Evolutionary conservation across 2,329 filamentous ascomycete species (phyloP).

Genomic region (Teratosphaeriaceae sp.): DNA sequence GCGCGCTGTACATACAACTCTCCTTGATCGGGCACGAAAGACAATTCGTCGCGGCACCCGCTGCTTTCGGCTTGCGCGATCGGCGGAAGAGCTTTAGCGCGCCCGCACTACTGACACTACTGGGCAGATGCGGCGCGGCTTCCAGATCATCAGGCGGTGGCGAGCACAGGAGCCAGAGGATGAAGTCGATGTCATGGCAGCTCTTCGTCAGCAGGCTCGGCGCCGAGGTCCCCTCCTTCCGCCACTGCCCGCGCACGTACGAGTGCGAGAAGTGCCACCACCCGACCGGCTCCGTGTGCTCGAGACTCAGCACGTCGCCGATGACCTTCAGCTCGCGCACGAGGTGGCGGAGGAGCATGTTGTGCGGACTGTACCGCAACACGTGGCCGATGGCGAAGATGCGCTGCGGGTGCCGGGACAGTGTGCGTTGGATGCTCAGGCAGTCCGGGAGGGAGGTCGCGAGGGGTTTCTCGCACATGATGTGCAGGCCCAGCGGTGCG

Average conservation of each 20-base stretch:
- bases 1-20: constrained; percentile 78
- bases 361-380: constrained; percentile 86
- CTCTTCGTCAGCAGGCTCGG: constrained; percentile 88
- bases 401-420: constrained; percentile 18
- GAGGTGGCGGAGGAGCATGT: constrained; percentile 73
- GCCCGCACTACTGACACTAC: constrained; percentile 68
- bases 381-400: constrained; percentile 94
- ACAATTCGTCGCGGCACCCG: constrained; percentile 79
- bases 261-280: constrained; percentile 95
- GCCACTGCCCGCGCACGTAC: constrained; percentile 92
- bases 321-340: constrained; percentile 69
- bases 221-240: constrained; percentile 67
- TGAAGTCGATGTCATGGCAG: constrained; percentile 90
- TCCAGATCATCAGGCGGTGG: constrained; percentile 38
- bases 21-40: constrained; percentile 67
- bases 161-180: constrained; percentile 84
- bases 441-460: constrained; percentile 75
- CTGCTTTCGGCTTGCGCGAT: constrained; percentile 65
- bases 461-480: constrained; percentile 94
- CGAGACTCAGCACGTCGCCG: constrained; percentile 76
- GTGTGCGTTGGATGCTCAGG: constrained; percentile 52
- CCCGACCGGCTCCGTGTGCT: constrained; percentile 90
- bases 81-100: constrained; percentile 71
- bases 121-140: constrained; percentile 58
- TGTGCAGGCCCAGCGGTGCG: constrained; percentile 62